Conservation (phyloP, 148 eudicot genomes). For the Chenopodium quinoa region DNA sequence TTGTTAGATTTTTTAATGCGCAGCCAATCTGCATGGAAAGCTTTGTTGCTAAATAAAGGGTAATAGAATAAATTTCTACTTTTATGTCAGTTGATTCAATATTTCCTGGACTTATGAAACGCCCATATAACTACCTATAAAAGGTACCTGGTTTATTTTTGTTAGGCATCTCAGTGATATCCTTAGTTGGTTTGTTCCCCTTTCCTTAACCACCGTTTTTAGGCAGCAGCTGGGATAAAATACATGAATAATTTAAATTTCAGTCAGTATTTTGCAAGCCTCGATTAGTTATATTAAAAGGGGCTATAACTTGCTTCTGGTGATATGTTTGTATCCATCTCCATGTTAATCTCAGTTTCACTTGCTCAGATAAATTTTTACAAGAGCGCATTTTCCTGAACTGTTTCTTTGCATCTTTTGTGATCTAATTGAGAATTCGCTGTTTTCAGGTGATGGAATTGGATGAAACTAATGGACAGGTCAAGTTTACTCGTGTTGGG, state of each 20-base stretch:
- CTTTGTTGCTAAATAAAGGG: neutral
- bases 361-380: neutral
- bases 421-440: neutral
- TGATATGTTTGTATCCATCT: neutral
- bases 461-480: constrained; percentile 56
- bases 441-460: constrained; percentile 56
- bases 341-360: neutral
- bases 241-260: too few relatives aligned
- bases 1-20: neutral
- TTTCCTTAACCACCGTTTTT: neutral
- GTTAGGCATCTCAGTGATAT: too few relatives aligned
- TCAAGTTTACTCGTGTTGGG: constrained; percentile 64
- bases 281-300: too few relatives aligned
- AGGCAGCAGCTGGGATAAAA: neutral
- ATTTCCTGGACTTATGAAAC: neutral
- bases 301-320: neutral
- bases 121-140: neutral
- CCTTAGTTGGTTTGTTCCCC: neutral
- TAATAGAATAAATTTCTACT: neutral
- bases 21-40: neutral
- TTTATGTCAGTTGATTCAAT: neutral
- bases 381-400: neutral
- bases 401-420: neutral
- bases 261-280: neutral
- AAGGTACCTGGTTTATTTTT: too few relatives aligned